Evolutionary conservation across 2,329 filamentous ascomycete species (phyloP).

Genomic region (Fusarium sp.): DNA sequence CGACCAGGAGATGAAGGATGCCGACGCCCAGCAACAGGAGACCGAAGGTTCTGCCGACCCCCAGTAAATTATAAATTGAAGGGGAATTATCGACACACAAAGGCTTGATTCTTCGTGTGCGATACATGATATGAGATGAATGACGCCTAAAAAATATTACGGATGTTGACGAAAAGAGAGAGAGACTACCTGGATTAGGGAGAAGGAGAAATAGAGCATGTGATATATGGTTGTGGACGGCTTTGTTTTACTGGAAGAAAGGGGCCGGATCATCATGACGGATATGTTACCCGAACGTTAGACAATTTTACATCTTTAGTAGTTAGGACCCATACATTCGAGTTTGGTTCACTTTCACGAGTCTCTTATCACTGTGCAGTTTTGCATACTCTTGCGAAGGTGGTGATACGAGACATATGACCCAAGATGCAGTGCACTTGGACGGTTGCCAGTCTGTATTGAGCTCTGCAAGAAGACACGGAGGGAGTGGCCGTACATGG

Average conservation of each 20-base stretch:
- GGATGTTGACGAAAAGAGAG: slow-evolving; percentile 33
- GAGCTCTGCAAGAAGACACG: not conserved
- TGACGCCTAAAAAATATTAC: slow-evolving; percentile 40
- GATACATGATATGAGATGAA: slow-evolving; percentile 45
- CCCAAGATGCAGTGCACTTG: not conserved
- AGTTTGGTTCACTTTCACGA: slow-evolving; percentile 43
- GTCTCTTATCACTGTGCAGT: not conserved
- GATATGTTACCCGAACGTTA: slow-evolving; percentile 50
- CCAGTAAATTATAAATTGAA: slow-evolving; percentile 50
- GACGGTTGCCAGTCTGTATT: not conserved
- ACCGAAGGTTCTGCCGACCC: slow-evolving; percentile 58
- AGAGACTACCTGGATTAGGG: slow-evolving; percentile 23
- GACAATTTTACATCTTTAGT: slow-evolving; percentile 49
- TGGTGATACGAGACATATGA: not conserved
- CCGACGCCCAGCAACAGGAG: slow-evolving; percentile 66
- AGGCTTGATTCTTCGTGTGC: slow-evolving; percentile 6
- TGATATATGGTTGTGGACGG: slow-evolving; percentile 46
- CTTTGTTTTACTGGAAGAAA: slow-evolving; percentile 41
- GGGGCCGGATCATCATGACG: slow-evolving; percentile 49
- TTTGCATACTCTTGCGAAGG: not conserved
- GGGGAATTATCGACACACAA: slow-evolving; percentile 9
- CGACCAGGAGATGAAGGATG: slow-evolving; percentile 76
- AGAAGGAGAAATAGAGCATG: slow-evolving; percentile 38
- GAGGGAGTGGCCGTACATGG: no score
- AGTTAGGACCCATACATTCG: slow-evolving; percentile 47